Evolutionary conservation across 805 yeast genomes (phyloP).

Genomic region (Limtongozyma cylindracea): DNA sequence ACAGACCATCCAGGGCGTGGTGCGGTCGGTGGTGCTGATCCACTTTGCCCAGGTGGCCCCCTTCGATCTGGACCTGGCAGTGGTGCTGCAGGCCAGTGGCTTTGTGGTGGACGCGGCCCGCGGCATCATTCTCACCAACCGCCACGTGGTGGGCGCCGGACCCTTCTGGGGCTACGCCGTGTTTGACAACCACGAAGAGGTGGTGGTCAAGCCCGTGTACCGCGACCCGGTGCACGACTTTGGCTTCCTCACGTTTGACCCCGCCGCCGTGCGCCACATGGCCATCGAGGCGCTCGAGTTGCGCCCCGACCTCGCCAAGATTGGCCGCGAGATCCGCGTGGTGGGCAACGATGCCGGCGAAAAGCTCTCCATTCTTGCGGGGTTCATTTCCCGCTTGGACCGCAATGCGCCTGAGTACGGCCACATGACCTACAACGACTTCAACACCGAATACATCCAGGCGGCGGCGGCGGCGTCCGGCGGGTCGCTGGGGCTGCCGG

Average conservation of each 20-base stretch:
- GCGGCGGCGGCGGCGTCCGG: constrained; percentile 95
- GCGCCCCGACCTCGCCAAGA: constrained; percentile 62
- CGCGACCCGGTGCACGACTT: constrained; percentile 93
- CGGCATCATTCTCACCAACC: constrained; percentile 73
- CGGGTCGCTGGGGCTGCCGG: constrained; percentile 91
- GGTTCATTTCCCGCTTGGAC: constrained; percentile 66
- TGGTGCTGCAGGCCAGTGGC: constrained; percentile 84
- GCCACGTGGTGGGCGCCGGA: constrained; percentile 92
- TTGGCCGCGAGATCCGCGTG: constrained; percentile 86
- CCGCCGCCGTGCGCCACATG: constrained; percentile 49
- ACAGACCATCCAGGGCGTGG: constrained; percentile 51
- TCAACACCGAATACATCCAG: constrained; percentile 82
- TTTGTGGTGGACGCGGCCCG: constrained; percentile 67
- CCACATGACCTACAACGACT: constrained; percentile 66
- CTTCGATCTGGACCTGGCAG: constrained; percentile 66
- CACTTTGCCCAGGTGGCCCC: constrained; percentile 72
- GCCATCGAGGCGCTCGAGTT: constrained; percentile 36
- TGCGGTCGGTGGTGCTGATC: constrained; percentile 67
- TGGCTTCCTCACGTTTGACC: constrained; percentile 67
- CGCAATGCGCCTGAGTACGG: constrained; percentile 94
- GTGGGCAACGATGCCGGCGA: constrained; percentile 96
- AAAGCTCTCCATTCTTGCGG: constrained; percentile 68
- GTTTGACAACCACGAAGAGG: constrained; percentile 87
- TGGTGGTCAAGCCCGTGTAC: constrained; percentile 62
- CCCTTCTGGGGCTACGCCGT: constrained; percentile 83